Evolutionary conservation across 129 eudicot species (phyloP).

Genomic region (Saussurea involucrata): DNA sequence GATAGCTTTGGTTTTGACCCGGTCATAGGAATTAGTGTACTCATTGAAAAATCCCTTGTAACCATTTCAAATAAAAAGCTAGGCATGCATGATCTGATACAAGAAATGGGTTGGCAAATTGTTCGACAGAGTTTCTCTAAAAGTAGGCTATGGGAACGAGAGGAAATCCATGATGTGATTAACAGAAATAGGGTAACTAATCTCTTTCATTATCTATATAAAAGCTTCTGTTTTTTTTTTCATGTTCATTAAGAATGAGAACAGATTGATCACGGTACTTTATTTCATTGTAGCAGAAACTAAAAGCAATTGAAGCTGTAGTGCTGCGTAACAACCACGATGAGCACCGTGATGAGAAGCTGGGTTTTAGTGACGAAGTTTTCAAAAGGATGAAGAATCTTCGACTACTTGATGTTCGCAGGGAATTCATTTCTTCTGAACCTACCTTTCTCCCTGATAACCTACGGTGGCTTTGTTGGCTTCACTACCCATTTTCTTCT

Average conservation of each 20-base stretch:
- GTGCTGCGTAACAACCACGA: not conserved
- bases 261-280: not conserved
- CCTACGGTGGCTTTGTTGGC: constrained; percentile 17
- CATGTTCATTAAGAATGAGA: not conserved
- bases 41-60: not conserved
- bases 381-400: constrained; percentile 5
- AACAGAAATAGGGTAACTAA: not conserved
- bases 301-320: constrained; percentile 4
- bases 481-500: not conserved
- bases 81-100: not conserved
- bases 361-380: not conserved
- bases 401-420: constrained; percentile 7
- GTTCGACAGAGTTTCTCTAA: not conserved
- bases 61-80: not conserved
- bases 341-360: not conserved
- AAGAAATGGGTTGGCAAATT: not conserved
- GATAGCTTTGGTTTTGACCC: not conserved
- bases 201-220: not conserved
- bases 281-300: not conserved
- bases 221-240: not conserved
- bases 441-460: not conserved
- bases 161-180: not conserved
- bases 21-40: not conserved
- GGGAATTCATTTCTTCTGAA: not conserved
- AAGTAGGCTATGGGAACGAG: not conserved